Conservation (phyloP, 805 yeast species). For the Dipodascopsis tothii region DNA sequence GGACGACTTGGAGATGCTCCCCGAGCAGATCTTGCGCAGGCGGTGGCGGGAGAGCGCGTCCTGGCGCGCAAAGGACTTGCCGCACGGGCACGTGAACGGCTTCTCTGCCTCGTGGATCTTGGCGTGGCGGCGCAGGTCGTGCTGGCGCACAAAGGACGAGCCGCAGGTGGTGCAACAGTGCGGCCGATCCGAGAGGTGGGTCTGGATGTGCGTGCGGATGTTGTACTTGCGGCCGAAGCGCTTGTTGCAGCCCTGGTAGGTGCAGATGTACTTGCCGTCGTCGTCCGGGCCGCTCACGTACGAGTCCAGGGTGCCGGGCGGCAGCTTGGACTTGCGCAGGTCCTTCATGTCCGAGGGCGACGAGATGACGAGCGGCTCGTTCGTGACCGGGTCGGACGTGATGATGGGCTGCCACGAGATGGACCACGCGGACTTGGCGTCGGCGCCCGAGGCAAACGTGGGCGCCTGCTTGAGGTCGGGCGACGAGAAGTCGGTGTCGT, state of each 20-base stretch:
- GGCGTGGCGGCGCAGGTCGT: conserved; percentile 83
- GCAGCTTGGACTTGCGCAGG: conserved; percentile 4
- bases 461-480: conserved; percentile 11
- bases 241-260: conserved; percentile 71
- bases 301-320: conserved; percentile 7
- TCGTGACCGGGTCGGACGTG: conserved; percentile 19
- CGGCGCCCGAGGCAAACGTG: conserved; percentile 1
- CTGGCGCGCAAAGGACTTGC: conserved; percentile 83
- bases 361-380: conserved; percentile 3
- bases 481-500: conserved; percentile 18
- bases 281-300: conserved; percentile 33
- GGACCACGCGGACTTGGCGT: conserved; percentile 3
- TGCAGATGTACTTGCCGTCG: conserved; percentile 65
- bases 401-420: conserved; percentile 20
- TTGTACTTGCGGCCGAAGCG: conserved; percentile 82
- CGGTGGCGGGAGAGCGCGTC: conserved; percentile 84
- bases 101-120: conserved; percentile 72
- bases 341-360: conserved; percentile 5
- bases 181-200: conserved; percentile 92
- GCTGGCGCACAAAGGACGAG: conserved; percentile 88
- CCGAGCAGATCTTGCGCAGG: conserved; percentile 59
- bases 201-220: conserved; percentile 90
- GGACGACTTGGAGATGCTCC: background rate
- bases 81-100: conserved; percentile 74
- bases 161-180: conserved; percentile 69